Base-by-base conservation (phyloP, 2,329 filamentous ascomycete species). In the Trichophyton rubrum region DNA sequence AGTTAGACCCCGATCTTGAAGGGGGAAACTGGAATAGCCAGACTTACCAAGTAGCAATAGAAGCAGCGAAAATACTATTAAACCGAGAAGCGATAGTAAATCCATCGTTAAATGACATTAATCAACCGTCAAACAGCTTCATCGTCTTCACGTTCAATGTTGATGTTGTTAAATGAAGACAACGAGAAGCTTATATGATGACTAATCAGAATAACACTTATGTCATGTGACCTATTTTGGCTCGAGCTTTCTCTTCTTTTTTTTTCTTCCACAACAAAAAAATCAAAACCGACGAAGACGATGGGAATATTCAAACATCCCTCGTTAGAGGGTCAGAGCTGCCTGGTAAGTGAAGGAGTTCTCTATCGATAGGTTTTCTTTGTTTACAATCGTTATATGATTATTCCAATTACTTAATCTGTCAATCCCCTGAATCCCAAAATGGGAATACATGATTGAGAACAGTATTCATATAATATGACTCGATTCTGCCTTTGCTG, bases 371-470 rank as follows among this genome's bases (percentile, higher is more conserved):
- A 27, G 33, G 11, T 13, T 6, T 51, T 20, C 51, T 57, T 40
- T 47, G 2, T 63, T 43, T 17, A 17, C 9, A 30, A 15, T 35
- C 9, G 43, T 38, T 69, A 73, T 72, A 88, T 87, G 85, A 88
- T 85, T 83, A 84, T 59, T 76, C 79, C 71, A 76, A 77, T 77
- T 74, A 74, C 74, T 47, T 78, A 84, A 88, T 89, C 86, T 89
- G 86, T 89, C 86, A 89, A 89, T 89, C 86, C 84, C 80, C 86
- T 87, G 85, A 89, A 77, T 77, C 77, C 76, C 72, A 67, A 33
- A 55, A 57, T 63, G 61, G 63, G 60, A 59, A 59, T 53, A 43
- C 4, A 49, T 66, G 64, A 64, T 30, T 75, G 74, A 76, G 73
- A 74, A 76, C 74, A 65, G 73, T 75, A 75, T 61, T 41, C 59